A percentile compares a stretch with the other conserved stretches of the same genome.
Evolutionary conservation across 805 yeast genomes (phyloP).

Genomic region (Saccharomycopsis lassenensis): DNA sequence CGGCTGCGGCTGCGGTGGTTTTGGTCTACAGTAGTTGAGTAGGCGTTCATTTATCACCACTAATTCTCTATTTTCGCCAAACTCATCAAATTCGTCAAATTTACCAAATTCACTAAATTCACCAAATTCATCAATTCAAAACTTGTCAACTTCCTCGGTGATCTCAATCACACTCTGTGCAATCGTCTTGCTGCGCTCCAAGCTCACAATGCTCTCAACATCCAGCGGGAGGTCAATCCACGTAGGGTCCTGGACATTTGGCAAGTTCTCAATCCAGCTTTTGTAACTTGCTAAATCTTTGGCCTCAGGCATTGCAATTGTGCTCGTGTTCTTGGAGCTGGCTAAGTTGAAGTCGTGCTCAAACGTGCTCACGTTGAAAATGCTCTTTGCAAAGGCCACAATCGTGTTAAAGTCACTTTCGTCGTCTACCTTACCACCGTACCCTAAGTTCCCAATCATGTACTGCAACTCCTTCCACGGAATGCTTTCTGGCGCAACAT

Average conservation of each 20-base stretch:
- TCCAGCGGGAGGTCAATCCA: slow-evolving; percentile 43
- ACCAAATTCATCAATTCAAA: slow-evolving; percentile 1
- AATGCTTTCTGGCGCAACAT: slow-evolving; percentile 34
- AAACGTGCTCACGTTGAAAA: slow-evolving; percentile 34
- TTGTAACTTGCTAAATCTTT: slow-evolving; percentile 25
- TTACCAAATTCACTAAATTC: no score
- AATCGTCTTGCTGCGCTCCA: slow-evolving; percentile 14
- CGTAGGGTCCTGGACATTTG: slow-evolving; percentile 38
- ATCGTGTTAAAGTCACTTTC: slow-evolving; percentile 31
- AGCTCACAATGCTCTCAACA: slow-evolving; percentile 28
- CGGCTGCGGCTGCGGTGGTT: no score
- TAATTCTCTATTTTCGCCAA: no score
- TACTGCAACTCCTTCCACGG: slow-evolving; percentile 45
- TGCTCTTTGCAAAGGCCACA: slow-evolving; percentile 24
- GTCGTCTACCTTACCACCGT: slow-evolving; percentile 45
- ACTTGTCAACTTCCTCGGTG: no score
- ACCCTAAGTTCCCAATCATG: slow-evolving; percentile 43
- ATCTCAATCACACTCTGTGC: slow-evolving; percentile 3
- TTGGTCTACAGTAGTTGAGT: no score
- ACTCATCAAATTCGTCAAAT: no score
- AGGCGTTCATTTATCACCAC: no score
- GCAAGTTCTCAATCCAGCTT: slow-evolving; percentile 43
- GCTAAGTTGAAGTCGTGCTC: slow-evolving; percentile 33
- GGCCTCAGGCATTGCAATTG: slow-evolving; percentile 52
- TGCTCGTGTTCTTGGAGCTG: no score